These are phyloP conservation scores for Flammula alnicola DNA, from an alignment of 1,284 basidiomycete genomes.

Conservation along the genomic window DNA sequence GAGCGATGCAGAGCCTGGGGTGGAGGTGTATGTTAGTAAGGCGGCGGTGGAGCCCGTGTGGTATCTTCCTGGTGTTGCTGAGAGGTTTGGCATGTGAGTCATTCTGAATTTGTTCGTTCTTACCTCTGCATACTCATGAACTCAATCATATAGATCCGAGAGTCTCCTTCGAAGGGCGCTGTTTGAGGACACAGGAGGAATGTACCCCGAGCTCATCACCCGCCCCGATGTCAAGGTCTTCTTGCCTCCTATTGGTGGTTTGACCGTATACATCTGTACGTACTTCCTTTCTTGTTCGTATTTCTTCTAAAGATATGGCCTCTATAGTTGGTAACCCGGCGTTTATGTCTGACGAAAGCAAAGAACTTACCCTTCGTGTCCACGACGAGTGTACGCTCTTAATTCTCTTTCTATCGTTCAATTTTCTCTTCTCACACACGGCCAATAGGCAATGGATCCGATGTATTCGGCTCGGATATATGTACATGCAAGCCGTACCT, in stretches of 20 bases:
- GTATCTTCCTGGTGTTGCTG: slow-evolving; percentile 93
- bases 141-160: slow-evolving; percentile 65
- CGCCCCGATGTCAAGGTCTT: slow-evolving; percentile 95
- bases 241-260: slow-evolving; percentile 90
- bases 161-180: slow-evolving; percentile 83
- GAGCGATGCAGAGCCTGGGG: slow-evolving; percentile 72
- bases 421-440: not conserved
- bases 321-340: slow-evolving; percentile 79
- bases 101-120: too few relatives aligned
- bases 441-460: slow-evolving; percentile 72
- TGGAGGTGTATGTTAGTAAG: slow-evolving; percentile 88
- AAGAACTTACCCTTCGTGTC: slow-evolving; percentile 89
- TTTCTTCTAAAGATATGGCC: slow-evolving; percentile 2
- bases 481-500: slow-evolving; percentile 96
- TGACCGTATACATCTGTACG: slow-evolving; percentile 93
- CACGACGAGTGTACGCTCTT: slow-evolving; percentile 85
- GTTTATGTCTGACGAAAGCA: slow-evolving; percentile 76
- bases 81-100: slow-evolving; percentile 86
- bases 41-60: slow-evolving; percentile 93
- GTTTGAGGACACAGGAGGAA: slow-evolving; percentile 95
- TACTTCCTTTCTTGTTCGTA: slow-evolving; percentile 13
- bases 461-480: slow-evolving; percentile 92
- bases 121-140: slow-evolving; percentile 8
- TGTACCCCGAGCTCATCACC: slow-evolving; percentile 96
- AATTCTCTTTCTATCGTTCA: slow-evolving; percentile 4